Conservation (phyloP, 768 basidiomycete species). For the Kwoniella dendrophila region DNA sequence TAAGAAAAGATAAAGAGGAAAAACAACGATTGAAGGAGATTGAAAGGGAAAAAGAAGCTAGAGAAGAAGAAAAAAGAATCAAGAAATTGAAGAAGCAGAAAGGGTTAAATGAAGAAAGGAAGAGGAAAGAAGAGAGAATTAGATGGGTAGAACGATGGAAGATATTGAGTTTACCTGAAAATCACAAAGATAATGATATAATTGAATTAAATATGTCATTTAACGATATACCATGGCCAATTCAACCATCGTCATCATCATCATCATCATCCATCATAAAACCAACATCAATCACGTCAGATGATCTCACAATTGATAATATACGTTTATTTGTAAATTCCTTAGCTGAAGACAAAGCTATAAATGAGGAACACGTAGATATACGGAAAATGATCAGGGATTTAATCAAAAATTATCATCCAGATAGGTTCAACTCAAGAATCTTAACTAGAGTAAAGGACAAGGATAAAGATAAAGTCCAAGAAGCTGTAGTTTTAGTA, state of each 20-base stretch:
- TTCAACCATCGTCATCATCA: constrained; percentile 35
- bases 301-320: constrained; percentile 30
- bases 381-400: constrained; percentile 64
- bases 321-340: constrained; percentile 41
- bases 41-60: constrained; percentile 37
- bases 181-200: constrained; percentile 23
- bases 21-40: constrained; percentile 22
- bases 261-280: too few relatives aligned
- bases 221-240: constrained; percentile 53
- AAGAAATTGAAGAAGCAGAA: constrained; percentile 32
- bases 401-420: constrained; percentile 61
- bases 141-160: constrained; percentile 43
- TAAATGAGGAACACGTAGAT: constrained; percentile 57
- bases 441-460: constrained; percentile 44
- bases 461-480: constrained; percentile 46
- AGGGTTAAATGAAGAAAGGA: constrained; percentile 26
- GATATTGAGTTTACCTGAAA: constrained; percentile 19
- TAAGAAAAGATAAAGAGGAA: constrained; percentile 26
- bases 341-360: constrained; percentile 18
- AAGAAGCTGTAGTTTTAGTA: constrained; percentile 51
- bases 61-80: constrained; percentile 25
- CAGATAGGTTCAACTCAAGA: constrained; percentile 54
- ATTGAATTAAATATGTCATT: constrained; percentile 33
- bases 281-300: constrained; percentile 24
- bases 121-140: constrained; percentile 30